Percentiles rank a stretch among this genome's conserved stretches.
phyloP scores from a whole-genome alignment of 2,329 filamentous ascomycete genomes.

The Aureobasidium mangrovei region DNA sequence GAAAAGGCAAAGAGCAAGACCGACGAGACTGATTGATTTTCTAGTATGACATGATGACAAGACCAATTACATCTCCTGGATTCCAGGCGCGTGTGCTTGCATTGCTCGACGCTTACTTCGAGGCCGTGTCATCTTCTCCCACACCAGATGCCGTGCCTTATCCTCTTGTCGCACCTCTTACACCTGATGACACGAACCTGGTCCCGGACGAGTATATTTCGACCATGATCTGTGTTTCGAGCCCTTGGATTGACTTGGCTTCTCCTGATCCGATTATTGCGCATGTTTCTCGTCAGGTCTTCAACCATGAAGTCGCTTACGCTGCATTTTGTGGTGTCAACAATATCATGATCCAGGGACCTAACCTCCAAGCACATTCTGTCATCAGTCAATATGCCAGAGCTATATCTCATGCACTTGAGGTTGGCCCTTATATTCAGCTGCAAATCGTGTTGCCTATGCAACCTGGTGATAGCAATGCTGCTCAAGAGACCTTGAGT shows the following conservation, averaged over 20 bases:
- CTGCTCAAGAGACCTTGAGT: background rate
- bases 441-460: conserved; percentile 77
- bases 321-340: conserved; percentile 89
- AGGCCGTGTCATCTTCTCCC: conserved; percentile 28
- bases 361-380: conserved; percentile 51
- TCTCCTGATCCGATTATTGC: conserved; percentile 75
- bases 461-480: conserved; percentile 47
- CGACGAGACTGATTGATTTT: background rate
- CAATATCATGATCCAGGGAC: conserved; percentile 74
- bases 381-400: conserved; percentile 55
- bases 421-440: conserved; percentile 65
- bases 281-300: conserved; percentile 77
- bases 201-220: conserved; percentile 59
- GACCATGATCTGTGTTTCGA: conserved; percentile 70
- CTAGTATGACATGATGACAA: conserved; percentile 74
- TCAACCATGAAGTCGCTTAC: conserved; percentile 87
- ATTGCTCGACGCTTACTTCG: conserved; percentile 50
- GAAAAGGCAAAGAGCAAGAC: background rate
- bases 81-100: conserved; percentile 62
- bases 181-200: conserved; percentile 68
- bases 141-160: conserved; percentile 32
- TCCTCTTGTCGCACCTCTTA: conserved; percentile 53
- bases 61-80: conserved; percentile 64
- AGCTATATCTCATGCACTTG: conserved; percentile 70
- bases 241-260: conserved; percentile 85